phyloP scores from a whole-genome alignment of 148 eudicot genomes.

The Camellia granthamiana region DNA sequence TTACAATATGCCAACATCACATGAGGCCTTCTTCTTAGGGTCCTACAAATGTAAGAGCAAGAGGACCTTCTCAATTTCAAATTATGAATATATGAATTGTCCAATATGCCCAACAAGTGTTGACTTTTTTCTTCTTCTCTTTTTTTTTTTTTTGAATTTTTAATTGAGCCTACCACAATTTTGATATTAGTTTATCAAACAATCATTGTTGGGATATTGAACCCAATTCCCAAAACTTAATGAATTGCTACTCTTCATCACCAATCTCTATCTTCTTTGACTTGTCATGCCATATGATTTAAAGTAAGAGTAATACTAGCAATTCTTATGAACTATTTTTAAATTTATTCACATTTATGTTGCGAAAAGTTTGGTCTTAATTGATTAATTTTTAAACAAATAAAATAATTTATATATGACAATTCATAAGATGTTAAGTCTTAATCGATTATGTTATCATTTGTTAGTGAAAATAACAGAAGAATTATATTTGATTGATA shows the following conservation, averaged over 20 bases:
- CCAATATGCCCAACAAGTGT: slow-evolving; percentile 7
- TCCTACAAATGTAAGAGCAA: slow-evolving; percentile 6
- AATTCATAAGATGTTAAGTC: too few relatives aligned
- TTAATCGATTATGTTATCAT: too few relatives aligned
- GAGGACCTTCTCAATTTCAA: slow-evolving; percentile 3
- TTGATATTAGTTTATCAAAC: neutral
- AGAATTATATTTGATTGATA: too few relatives aligned
- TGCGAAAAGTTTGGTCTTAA: too few relatives aligned
- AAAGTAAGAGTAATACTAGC: too few relatives aligned
- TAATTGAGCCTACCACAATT: neutral
- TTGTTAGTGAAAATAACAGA: too few relatives aligned
- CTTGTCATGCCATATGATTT: neutral
- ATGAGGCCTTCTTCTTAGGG: slow-evolving; percentile 7
- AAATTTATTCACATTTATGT: too few relatives aligned
- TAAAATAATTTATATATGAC: too few relatives aligned
- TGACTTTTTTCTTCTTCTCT: neutral
- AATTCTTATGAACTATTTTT: too few relatives aligned
- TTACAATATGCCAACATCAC: slow-evolving; percentile 11
- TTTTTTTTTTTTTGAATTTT: too few relatives aligned
- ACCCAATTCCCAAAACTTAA: neutral
- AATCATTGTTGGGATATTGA: neutral
- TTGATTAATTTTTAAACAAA: too few relatives aligned
- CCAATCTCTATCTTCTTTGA: neutral
- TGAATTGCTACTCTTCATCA: neutral
- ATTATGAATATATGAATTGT: slow-evolving; percentile 2